Conservation (phyloP, 257 asterid species). For the Linaria vulgaris region DNA sequence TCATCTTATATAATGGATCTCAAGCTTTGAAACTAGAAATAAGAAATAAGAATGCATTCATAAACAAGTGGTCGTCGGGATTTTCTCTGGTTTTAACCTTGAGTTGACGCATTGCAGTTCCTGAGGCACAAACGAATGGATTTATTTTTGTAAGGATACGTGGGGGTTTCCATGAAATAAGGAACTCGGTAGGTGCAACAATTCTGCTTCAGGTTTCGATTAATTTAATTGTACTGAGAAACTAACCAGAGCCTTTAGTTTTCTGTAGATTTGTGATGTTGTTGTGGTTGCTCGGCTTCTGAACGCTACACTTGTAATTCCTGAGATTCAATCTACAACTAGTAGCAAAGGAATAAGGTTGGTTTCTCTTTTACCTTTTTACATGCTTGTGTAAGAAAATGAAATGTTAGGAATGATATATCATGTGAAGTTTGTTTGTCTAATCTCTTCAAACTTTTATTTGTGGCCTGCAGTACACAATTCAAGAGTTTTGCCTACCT, state of each 20-base stretch:
- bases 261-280: constrained; percentile 77
- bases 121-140: constrained; percentile 54
- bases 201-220: neutral
- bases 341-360: constrained; percentile 98
- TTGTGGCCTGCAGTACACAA: constrained; percentile 65
- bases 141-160: constrained; percentile 80
- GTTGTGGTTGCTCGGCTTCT: constrained; percentile 90
- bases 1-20: neutral
- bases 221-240: neutral
- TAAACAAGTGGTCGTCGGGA: neutral
- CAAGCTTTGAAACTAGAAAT: neutral
- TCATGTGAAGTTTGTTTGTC: constrained; percentile 8
- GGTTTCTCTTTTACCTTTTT: constrained; percentile 6
- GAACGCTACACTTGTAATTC: constrained; percentile 89
- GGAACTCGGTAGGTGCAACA: constrained; percentile 68
- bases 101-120: constrained; percentile 53
- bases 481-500: constrained; percentile 98
- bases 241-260: constrained; percentile 19
- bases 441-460: constrained; percentile 24
- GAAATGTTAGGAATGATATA: neutral
- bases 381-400: constrained; percentile 7
- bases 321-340: constrained; percentile 95
- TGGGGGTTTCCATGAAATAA: constrained; percentile 96
- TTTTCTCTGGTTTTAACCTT: constrained; percentile 19
- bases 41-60: neutral